These are phyloP conservation scores for Cyphellophora attinorum DNA, from an alignment of 2,329 filamentous ascomycete species.

Conservation along the genomic window DNA sequence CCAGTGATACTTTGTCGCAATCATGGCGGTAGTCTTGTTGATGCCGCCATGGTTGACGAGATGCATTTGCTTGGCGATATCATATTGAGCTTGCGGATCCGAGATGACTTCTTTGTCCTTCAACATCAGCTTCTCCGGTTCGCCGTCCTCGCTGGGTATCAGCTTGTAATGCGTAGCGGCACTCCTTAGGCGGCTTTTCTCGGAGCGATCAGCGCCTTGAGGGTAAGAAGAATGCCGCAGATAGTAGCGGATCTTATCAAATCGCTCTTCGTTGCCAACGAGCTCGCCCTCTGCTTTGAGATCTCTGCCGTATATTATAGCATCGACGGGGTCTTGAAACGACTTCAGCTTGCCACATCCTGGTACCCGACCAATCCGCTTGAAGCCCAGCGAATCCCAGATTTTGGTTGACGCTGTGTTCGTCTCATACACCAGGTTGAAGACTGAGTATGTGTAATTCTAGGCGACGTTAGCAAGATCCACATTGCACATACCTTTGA, in stretches of 20 bases:
- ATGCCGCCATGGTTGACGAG: slow-evolving; percentile 75
- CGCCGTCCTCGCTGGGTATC: slow-evolving; percentile 38
- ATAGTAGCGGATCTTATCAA: slow-evolving; percentile 98
- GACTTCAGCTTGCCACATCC: slow-evolving; percentile 61
- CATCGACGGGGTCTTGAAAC: slow-evolving; percentile 60
- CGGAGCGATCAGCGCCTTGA: slow-evolving; percentile 81
- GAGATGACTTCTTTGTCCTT: slow-evolving; percentile 97
- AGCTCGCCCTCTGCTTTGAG: slow-evolving; percentile 60
- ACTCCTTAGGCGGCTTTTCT: slow-evolving; percentile 88
- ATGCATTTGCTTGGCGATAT: slow-evolving; percentile 74
- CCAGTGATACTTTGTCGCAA: slow-evolving; percentile 94
- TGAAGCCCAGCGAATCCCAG: slow-evolving; percentile 88
- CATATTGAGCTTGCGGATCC: slow-evolving; percentile 80
- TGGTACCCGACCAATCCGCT: slow-evolving; percentile 77
- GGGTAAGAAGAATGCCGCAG: slow-evolving; percentile 92
- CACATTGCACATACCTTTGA: slow-evolving; percentile 5
- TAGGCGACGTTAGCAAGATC: slow-evolving; percentile 22
- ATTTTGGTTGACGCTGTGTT: slow-evolving; percentile 84
- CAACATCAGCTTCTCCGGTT: slow-evolving; percentile 72
- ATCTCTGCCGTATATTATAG: slow-evolving; percentile 66
- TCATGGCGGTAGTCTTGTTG: slow-evolving; percentile 93
- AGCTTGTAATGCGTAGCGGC: slow-evolving; percentile 94
- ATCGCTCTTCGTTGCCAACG: slow-evolving; percentile 86
- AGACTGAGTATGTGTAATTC: slow-evolving; percentile 86
- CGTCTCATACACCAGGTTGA: slow-evolving; percentile 90